These are phyloP conservation scores for Avena atlantica DNA, from an alignment of 176 grass and related monocot species.

Conservation along the genomic window DNA sequence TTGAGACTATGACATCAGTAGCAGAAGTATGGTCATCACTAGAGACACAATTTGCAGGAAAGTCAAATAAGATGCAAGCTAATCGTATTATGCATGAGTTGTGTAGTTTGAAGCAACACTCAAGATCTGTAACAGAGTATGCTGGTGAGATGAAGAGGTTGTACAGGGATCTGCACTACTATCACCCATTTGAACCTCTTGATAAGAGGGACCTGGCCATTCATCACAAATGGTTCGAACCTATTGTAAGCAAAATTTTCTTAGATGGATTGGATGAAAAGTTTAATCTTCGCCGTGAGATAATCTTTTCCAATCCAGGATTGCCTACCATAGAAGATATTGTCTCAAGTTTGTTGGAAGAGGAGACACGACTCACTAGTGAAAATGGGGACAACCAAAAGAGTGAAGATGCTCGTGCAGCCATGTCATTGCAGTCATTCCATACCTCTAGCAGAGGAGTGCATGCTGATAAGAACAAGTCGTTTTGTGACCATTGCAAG, in stretches of 20 bases:
- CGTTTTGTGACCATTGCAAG: neutral
- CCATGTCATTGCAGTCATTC: neutral
- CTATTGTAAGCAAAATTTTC: neutral
- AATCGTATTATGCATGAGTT: neutral
- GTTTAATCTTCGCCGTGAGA: neutral
- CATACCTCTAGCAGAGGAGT: neutral
- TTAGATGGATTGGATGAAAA: slow-evolving; percentile 21
- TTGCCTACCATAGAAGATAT: neutral
- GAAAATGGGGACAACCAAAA: neutral
- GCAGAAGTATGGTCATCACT: too few species aligned
- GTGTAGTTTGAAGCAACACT: neutral
- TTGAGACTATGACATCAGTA: too few species aligned
- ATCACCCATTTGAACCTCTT: neutral
- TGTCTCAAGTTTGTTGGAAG: neutral
- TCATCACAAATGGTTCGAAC: neutral
- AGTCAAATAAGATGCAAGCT: too few species aligned
- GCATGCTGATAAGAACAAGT: neutral
- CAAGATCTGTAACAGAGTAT: neutral
- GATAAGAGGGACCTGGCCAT: neutral
- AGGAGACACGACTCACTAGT: neutral
- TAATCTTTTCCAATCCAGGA: neutral
- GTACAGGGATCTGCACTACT: neutral
- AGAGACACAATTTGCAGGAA: too few species aligned
- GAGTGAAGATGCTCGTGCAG: neutral
- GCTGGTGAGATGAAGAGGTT: neutral